Percentiles rank a stretch among this genome's conserved stretches.
Conservation (phyloP, 169 alveolate species). For the Plasmodium gaboni region DNA sequence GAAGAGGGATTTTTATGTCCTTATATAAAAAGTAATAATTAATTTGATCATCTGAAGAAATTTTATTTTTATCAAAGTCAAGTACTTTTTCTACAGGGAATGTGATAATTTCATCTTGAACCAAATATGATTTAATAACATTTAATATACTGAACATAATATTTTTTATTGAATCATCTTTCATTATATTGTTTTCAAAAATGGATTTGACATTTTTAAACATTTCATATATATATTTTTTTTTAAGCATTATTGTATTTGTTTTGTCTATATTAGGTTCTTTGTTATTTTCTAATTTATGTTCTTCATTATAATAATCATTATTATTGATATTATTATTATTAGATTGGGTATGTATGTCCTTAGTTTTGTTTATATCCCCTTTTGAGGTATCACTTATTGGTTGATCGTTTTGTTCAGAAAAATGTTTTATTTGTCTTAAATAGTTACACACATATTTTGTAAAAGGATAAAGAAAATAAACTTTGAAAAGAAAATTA, state of each 20-base stretch:
- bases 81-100: slow-evolving; percentile 67
- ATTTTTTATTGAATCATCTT: slow-evolving; percentile 54
- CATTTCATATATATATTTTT: slow-evolving; percentile 63
- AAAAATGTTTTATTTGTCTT: slow-evolving; percentile 32
- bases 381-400: not conserved
- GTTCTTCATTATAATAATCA: no score
- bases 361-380: not conserved
- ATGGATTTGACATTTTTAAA: slow-evolving; percentile 59
- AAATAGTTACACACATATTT: slow-evolving; percentile 52
- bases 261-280: slow-evolving; percentile 12
- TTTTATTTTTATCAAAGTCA: slow-evolving; percentile 47
- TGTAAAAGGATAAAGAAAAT: slow-evolving; percentile 48
- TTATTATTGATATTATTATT: not conserved
- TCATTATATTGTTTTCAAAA: slow-evolving; percentile 61
- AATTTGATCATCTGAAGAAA: slow-evolving; percentile 44
- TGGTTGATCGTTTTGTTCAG: slow-evolving; percentile 4
- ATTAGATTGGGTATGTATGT: not conserved
- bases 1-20: slow-evolving; percentile 65
- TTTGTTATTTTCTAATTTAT: slow-evolving; percentile 6
- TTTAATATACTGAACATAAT: slow-evolving; percentile 72
- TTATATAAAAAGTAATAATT: slow-evolving; percentile 69
- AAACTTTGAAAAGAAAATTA: slow-evolving; percentile 43
- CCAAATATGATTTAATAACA: slow-evolving; percentile 47
- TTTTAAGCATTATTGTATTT: slow-evolving; percentile 36
- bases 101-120: slow-evolving; percentile 58